These are phyloP conservation scores for Bipolaris cookei DNA, from an alignment of 2,329 filamentous ascomycete species.

Conservation along the genomic window DNA sequence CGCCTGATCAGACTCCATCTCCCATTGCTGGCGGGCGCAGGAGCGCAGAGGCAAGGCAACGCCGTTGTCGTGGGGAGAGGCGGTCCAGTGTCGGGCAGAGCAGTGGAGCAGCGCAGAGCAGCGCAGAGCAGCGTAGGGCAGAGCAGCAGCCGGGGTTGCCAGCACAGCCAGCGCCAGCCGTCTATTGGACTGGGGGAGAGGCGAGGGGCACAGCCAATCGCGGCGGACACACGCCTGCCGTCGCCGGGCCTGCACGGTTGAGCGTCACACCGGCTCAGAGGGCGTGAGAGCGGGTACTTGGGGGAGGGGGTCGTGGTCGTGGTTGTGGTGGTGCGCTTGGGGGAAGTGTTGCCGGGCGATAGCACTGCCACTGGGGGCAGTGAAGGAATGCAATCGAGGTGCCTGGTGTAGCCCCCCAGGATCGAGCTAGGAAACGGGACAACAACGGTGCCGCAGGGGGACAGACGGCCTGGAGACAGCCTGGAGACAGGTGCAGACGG, in stretches of 20 bases:
- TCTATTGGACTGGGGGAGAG: background rate
- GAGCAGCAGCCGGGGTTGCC: conserved; percentile 11
- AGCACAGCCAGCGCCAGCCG: conserved; percentile 3
- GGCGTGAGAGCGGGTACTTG: background rate
- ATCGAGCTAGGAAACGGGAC: conserved; percentile 15
- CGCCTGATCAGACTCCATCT: conserved; percentile 21
- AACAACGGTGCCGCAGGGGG: conserved; percentile 10
- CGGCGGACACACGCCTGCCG: conserved; percentile 8
- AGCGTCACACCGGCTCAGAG: background rate
- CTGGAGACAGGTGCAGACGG: no score
- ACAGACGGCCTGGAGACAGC: background rate
- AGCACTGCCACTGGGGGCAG: background rate
- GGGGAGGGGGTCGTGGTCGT: no score
- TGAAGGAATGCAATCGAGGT: background rate
- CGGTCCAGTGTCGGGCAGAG: conserved; percentile 11
- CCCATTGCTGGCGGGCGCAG: conserved; percentile 20
- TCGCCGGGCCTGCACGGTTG: background rate
- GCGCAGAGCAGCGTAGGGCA: background rate
- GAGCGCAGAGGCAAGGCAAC: conserved; percentile 20
- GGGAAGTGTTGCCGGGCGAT: no score
- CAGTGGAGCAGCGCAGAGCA: background rate
- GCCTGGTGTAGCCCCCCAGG: background rate
- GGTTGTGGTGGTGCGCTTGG: no score
- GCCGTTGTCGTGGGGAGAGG: conserved; percentile 15
- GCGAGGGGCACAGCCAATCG: conserved; percentile 5